Conservation (phyloP, 257 asterid species). For the Handroanthus guayacan region DNA sequence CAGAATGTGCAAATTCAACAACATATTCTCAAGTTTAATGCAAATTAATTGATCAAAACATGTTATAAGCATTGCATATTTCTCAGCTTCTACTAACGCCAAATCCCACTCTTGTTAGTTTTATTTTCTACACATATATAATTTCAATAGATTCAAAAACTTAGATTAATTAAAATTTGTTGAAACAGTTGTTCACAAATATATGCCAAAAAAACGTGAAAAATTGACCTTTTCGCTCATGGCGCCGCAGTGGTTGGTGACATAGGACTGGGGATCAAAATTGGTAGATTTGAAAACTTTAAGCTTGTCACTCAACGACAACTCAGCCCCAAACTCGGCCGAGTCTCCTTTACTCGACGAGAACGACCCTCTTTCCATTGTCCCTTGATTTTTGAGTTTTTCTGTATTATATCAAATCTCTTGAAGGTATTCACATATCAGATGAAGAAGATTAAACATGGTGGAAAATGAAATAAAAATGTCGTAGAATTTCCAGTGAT, state of each 20-base stretch:
- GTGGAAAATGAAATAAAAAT: not conserved
- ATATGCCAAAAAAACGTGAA: not conserved
- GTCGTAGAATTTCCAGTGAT: too few species aligned
- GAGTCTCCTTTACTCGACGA: conserved; percentile 66
- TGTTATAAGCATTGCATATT: not conserved
- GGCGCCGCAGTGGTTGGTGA: conserved; percentile 62
- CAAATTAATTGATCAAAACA: not conserved
- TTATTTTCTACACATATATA: not conserved
- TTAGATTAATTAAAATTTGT: too few species aligned
- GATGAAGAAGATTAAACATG: not conserved
- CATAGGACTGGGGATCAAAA: conserved; percentile 68
- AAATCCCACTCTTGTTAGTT: not conserved
- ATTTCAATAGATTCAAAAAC: not conserved
- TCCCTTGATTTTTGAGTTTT: not conserved
- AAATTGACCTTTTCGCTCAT: conserved; percentile 74
- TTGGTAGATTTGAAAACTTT: conserved; percentile 67
- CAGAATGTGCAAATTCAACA: not conserved
- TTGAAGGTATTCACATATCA: not conserved
- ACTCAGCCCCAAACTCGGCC: conserved; percentile 69
- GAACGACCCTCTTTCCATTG: conserved; percentile 61
- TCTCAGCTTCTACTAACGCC: not conserved
- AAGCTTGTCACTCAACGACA: conserved; percentile 74
- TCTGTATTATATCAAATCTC: not conserved
- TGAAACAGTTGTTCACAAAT: too few species aligned
- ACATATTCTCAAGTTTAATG: not conserved